Conservation (phyloP, 1,284 basidiomycete species). For the Mycocalia duriaeana region DNA sequence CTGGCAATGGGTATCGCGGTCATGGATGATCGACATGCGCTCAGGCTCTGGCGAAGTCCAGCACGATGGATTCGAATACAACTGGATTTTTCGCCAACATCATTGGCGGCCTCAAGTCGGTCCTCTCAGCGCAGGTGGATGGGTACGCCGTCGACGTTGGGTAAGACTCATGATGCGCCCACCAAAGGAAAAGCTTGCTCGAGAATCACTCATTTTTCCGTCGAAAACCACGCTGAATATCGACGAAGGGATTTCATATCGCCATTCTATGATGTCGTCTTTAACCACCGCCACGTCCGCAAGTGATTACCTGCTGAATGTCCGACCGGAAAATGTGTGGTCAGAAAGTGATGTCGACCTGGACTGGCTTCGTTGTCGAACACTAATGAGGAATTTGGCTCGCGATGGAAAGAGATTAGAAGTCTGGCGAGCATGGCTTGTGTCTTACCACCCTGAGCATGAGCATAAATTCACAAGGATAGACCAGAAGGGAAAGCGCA, state of each 20-base stretch:
- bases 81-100: slow-evolving; percentile 62
- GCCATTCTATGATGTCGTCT: slow-evolving; percentile 16
- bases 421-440: slow-evolving; percentile 65
- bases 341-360: slow-evolving; percentile 38
- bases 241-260: slow-evolving; percentile 9
- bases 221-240: slow-evolving; percentile 4
- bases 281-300: slow-evolving; percentile 13
- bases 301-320: slow-evolving; percentile 20
- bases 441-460: slow-evolving; percentile 23
- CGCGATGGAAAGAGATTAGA: slow-evolving; percentile 70
- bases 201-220: neutral
- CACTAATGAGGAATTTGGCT: slow-evolving; percentile 46
- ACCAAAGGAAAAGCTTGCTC: slow-evolving; percentile 23
- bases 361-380: slow-evolving; percentile 59
- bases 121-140: slow-evolving; percentile 55
- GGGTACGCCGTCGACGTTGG: slow-evolving; percentile 74
- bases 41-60: slow-evolving; percentile 66
- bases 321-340: slow-evolving; percentile 31
- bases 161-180: slow-evolving; percentile 75
- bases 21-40: slow-evolving; percentile 86
- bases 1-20: slow-evolving; percentile 74
- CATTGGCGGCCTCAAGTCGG: slow-evolving; percentile 64
- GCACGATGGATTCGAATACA: slow-evolving; percentile 81
- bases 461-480: slow-evolving; percentile 14
- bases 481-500: slow-evolving; percentile 24